phyloP scores from a whole-genome alignment of 805 yeast species.

The Myxozyma sirexii region DNA sequence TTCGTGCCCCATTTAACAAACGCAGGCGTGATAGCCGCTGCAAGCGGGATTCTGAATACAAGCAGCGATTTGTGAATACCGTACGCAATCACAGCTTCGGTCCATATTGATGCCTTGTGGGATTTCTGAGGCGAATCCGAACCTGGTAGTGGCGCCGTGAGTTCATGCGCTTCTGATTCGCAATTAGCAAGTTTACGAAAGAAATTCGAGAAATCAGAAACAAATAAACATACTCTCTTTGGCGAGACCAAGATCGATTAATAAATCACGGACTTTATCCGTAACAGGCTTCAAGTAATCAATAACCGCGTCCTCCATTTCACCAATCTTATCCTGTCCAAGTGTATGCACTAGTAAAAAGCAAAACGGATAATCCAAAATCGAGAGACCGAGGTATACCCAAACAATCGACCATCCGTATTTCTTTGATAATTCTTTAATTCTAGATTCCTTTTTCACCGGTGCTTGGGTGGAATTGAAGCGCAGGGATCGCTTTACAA shows the following conservation, averaged over 20 bases:
- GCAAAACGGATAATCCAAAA: slow-evolving; percentile 80
- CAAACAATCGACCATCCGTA: slow-evolving; percentile 93
- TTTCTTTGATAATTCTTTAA: slow-evolving; percentile 70
- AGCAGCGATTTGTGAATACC: slow-evolving; percentile 84
- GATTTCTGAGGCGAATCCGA: slow-evolving; percentile 36
- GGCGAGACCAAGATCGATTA: slow-evolving; percentile 6
- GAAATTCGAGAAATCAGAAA: neutral
- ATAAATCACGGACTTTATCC: slow-evolving; percentile 5
- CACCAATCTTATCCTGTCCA: slow-evolving; percentile 80
- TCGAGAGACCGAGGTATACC: slow-evolving; percentile 73
- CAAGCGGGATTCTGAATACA: slow-evolving; percentile 79
- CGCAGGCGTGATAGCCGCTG: slow-evolving; percentile 89
- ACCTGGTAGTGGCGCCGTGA: neutral
- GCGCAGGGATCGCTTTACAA: neutral
- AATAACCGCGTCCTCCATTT: slow-evolving; percentile 54
- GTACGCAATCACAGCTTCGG: slow-evolving; percentile 89
- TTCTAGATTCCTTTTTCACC: slow-evolving; percentile 21
- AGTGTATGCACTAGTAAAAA: slow-evolving; percentile 79
- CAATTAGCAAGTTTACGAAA: too few relatives aligned
- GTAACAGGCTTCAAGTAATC: slow-evolving; percentile 18
- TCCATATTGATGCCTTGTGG: slow-evolving; percentile 52
- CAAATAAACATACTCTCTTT: neutral
- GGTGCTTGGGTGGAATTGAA: slow-evolving; percentile 16
- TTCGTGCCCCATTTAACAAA: slow-evolving; percentile 81
- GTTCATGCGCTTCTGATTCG: slow-evolving; percentile 3